Evolutionary conservation across 495 filamentous ascomycete genomes (phyloP).

Genomic region (Hypoxylon lienhwacheense): DNA sequence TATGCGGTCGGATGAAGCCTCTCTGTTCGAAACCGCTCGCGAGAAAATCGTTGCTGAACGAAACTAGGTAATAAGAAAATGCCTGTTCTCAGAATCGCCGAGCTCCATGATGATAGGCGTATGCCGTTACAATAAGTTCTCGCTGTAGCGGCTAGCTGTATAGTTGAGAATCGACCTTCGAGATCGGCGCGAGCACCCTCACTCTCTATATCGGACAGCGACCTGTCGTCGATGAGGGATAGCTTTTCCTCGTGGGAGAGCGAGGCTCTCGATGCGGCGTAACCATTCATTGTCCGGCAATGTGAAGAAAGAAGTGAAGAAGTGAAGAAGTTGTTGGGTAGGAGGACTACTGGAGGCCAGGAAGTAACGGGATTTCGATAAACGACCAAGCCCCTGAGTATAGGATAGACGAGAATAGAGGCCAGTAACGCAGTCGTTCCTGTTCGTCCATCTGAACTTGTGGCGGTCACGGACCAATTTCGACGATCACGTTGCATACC

Average conservation of each 20-base stretch:
- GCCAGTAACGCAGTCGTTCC: slow-evolving; percentile 15
- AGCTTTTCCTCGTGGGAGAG: slow-evolving; percentile 40
- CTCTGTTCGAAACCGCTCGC: slow-evolving; percentile 27
- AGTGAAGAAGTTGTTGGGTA: slow-evolving; percentile 8
- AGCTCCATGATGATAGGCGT: slow-evolving; percentile 34
- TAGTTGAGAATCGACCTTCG: slow-evolving; percentile 29
- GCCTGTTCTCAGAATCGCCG: slow-evolving; percentile 28
- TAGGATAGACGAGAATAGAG: slow-evolving; percentile 9
- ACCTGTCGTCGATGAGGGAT: slow-evolving; percentile 37
- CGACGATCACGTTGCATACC: slow-evolving; percentile 28
- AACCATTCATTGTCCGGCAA: slow-evolving; percentile 41
- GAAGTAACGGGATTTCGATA: slow-evolving; percentile 22
- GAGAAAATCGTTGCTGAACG: slow-evolving; percentile 35
- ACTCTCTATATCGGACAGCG: slow-evolving; percentile 38
- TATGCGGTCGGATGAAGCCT: slow-evolving; percentile 53
- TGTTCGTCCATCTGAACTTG: slow-evolving; percentile 17
- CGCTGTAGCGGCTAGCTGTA: slow-evolving; percentile 27
- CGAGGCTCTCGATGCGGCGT: slow-evolving; percentile 29
- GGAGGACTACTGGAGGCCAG: slow-evolving; percentile 9
- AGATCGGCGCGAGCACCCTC: slow-evolving; percentile 35
- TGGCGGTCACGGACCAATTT: slow-evolving; percentile 25
- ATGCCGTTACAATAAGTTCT: slow-evolving; percentile 30
- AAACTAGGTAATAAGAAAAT: slow-evolving; percentile 47
- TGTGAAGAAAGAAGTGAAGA: slow-evolving; percentile 25
- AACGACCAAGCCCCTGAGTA: slow-evolving; percentile 12